These are phyloP conservation scores for Arabis alpina DNA, from an alignment of 345 rosid genomes.

Conservation along the genomic window DNA sequence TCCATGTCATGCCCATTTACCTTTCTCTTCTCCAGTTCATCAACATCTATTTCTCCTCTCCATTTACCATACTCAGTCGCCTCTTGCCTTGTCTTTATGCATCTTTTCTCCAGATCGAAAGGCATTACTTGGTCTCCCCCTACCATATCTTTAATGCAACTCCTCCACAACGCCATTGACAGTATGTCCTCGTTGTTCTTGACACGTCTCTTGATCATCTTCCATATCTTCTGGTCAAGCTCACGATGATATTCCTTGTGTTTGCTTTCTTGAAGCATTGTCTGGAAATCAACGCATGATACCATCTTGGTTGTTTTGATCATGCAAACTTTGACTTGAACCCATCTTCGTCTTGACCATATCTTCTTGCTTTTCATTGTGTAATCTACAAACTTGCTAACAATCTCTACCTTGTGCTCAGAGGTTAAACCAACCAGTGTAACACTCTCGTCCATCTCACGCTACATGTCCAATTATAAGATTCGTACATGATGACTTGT, in stretches of 20 bases:
- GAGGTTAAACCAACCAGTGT: neutral
- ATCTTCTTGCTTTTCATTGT: neutral
- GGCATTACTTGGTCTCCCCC: neutral
- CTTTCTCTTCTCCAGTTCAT: neutral
- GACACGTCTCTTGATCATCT: constrained; percentile 11
- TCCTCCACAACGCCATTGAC: neutral
- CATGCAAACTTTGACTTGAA: constrained; percentile 1
- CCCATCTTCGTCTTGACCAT: constrained; percentile 11
- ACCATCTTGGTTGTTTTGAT: constrained; percentile 2
- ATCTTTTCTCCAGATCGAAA: neutral
- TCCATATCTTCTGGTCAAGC: neutral
- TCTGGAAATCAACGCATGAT: constrained; percentile 7
- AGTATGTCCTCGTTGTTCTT: neutral
- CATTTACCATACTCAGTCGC: constrained; percentile 3
- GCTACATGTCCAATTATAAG: too few species aligned
- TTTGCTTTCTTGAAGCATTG: neutral
- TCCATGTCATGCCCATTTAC: neutral
- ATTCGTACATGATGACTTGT: too few species aligned
- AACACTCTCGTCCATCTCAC: constrained; percentile 1
- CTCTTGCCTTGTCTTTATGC: neutral
- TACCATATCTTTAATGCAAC: neutral
- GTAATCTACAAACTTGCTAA: neutral
- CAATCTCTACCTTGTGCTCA: neutral
- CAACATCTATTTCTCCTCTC: neutral
- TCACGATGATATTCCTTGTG: neutral